Conservation (phyloP, 192 early-diverging fungal genomes). For the Phlyctochytrium planicorne region DNA sequence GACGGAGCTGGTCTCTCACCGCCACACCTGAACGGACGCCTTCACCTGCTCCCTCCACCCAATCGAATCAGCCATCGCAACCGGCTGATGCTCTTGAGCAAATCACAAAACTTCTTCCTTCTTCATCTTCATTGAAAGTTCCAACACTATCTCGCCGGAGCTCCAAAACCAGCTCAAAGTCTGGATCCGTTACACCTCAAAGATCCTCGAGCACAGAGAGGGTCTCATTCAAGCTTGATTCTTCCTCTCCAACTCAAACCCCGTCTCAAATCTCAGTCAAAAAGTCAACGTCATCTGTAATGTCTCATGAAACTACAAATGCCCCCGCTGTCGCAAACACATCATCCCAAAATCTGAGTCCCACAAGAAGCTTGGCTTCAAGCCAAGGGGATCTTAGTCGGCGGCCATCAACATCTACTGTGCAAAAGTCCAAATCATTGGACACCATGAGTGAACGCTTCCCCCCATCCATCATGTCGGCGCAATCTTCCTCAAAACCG, state of each 20-base stretch:
- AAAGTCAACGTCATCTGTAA: background rate
- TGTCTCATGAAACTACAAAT: background rate
- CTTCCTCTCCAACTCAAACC: no score
- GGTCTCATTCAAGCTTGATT: background rate
- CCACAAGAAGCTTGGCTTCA: no score
- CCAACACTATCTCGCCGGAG: no score
- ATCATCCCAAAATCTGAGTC: no score
- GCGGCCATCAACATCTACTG: no score
- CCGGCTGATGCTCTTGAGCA: background rate
- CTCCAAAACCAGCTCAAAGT: background rate
- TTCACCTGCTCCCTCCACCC: background rate
- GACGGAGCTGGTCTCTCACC: background rate
- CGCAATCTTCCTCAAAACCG: no score
- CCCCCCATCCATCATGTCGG: background rate
- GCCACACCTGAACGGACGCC: background rate
- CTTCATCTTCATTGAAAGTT: background rate
- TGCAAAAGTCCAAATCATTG: no score
- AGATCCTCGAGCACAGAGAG: background rate
- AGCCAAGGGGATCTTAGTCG: no score
- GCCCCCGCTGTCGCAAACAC: background rate
- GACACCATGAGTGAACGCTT: background rate
- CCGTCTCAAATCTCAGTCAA: background rate
- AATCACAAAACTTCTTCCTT: background rate
- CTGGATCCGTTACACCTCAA: background rate
- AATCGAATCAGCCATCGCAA: constrained; percentile 1